Percentiles rank a stretch among this genome's conserved stretches.
phyloP scores from a whole-genome alignment of 257 asterid genomes.

The Solanum sitiens region DNA sequence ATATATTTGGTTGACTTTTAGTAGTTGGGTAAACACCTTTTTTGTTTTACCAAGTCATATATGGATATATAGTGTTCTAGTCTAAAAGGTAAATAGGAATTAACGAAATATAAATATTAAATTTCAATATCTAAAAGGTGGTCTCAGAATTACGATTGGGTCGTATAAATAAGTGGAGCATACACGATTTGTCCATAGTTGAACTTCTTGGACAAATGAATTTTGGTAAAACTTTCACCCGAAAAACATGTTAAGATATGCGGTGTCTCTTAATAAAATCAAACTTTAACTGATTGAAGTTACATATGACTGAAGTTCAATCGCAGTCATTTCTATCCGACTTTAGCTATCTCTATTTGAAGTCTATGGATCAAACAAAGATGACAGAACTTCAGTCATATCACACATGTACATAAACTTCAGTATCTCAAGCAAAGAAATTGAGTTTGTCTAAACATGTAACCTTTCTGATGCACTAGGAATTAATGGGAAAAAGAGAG shows the following conservation, averaged over 20 bases:
- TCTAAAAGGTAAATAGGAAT: neutral
- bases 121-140: neutral
- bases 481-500: neutral
- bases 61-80: neutral
- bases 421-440: neutral
- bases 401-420: too few relatives aligned
- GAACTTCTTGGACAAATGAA: neutral
- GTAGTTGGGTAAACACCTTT: neutral
- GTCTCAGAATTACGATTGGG: neutral
- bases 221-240: neutral
- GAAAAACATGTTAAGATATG: neutral
- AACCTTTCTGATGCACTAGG: neutral
- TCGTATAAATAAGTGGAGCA: neutral
- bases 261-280: neutral
- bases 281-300: neutral
- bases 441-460: neutral
- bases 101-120: neutral
- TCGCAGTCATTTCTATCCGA: neutral
- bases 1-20: neutral
- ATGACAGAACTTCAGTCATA: neutral
- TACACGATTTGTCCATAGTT: neutral
- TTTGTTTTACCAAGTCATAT: neutral
- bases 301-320: neutral
- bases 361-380: neutral
- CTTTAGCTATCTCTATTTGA: neutral